Conservation (phyloP, 306 rosid species). For the Prunus fruticosa region DNA sequence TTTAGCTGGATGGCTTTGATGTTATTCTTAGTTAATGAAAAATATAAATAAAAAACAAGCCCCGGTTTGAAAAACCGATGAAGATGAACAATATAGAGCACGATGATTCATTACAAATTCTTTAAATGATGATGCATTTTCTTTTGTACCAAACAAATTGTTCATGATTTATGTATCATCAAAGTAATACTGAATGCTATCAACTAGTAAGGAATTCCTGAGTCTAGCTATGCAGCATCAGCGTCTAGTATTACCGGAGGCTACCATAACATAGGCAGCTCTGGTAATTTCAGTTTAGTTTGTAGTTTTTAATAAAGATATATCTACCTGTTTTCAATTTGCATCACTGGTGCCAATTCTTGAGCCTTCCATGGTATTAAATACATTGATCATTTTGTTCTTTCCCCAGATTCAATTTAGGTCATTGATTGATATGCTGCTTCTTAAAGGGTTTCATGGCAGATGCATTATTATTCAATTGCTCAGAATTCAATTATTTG, state of each 20-base stretch:
- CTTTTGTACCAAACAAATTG: background rate
- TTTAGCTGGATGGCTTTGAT: too few relatives aligned
- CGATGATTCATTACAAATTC: background rate
- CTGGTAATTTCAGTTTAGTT: background rate
- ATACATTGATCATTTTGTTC: background rate
- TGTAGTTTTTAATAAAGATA: background rate
- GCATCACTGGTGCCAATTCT: background rate
- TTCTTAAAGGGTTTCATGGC: background rate
- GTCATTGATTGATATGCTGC: background rate
- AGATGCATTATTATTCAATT: background rate
- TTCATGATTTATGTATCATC: slow-evolving; percentile 1
- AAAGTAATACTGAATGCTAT: background rate
- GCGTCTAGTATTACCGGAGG: background rate
- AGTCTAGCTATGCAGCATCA: background rate
- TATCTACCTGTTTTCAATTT: background rate
- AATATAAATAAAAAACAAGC: background rate
- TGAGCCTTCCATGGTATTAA: background rate
- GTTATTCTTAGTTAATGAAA: background rate
- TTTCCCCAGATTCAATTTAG: background rate
- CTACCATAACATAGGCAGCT: too few relatives aligned
- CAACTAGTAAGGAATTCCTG: background rate
- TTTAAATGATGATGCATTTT: too few relatives aligned
- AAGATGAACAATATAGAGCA: background rate
- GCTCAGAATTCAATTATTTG: background rate
- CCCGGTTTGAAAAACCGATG: background rate